Base-by-base conservation (phyloP, 169 alveolate species). In the Plasmodium cynomolgi region DNA sequence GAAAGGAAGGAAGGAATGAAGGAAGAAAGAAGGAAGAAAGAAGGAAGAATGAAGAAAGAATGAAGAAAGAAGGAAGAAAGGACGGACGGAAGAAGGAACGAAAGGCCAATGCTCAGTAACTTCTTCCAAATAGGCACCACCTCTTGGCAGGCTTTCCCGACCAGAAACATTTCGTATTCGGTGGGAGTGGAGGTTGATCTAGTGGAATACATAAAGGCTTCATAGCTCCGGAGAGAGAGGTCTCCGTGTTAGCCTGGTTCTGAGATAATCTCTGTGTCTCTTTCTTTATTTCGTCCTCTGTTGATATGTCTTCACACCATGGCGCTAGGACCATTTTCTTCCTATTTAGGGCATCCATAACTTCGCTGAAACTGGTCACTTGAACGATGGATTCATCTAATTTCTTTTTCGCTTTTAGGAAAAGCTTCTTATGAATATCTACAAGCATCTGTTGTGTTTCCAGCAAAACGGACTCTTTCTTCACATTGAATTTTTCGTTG, bases 191-290 rank as follows among this genome's bases (percentile, higher is more conserved):
- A 9, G 98, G 99, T 92, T 99, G 99, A 58, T 97, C 97, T 17
- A 97, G 91, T 58, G 99, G 99, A 72, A 99, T 97, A 95, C 99
- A 98, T 23, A 99, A 97, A 81, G 99, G 97, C 96, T 99, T 99
- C 97, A 99, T 99, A 34, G 99, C 97, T 11, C 99, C 99, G 7
- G 99, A 96, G n/a, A 97, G 93, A 23, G 97, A 96, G 74, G 94
- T 81, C 81, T 93, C 88, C 62, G 80, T 71, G 44, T 79, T 93
- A 75, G 90, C 41, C 82, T 93, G 96, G 83, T 50, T 86, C 39
- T 75, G 20, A 13, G 93, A 96, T 62, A 92, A 74, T 17, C 95
- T 54, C 71, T 93, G 97, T 26, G 97, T 95, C 79, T 96, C 97
- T 81, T 85, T 95, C 93, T 96, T 97, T 37, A 97, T 96, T 73